Conservation (phyloP, 2,329 filamentous ascomycete genomes). For the Biscogniauxia sp. region DNA sequence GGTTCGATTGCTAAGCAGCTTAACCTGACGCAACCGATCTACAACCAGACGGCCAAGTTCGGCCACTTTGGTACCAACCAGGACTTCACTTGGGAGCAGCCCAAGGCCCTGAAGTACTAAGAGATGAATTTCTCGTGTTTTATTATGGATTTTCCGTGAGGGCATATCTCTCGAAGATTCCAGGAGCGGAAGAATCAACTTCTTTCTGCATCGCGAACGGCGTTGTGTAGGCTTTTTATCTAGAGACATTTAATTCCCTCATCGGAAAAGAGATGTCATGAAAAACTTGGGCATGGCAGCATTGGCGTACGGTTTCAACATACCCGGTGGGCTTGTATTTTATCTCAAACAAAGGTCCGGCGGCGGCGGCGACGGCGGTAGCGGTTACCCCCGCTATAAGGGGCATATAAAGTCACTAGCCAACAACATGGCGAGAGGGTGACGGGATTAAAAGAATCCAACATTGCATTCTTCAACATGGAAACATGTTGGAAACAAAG, state of each 20-base stretch:
- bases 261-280: slow-evolving; percentile 34
- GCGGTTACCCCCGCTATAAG: neutral
- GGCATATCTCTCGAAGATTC: slow-evolving; percentile 25
- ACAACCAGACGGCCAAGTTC: slow-evolving; percentile 98
- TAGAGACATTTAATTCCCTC: slow-evolving; percentile 37
- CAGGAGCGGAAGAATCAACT: slow-evolving; percentile 38
- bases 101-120: slow-evolving; percentile 90
- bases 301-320: slow-evolving; percentile 41
- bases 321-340: slow-evolving; percentile 25
- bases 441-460: neutral
- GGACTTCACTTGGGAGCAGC: slow-evolving; percentile 97
- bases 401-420: neutral
- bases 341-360: neutral
- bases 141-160: slow-evolving; percentile 28
- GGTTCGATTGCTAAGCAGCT: slow-evolving; percentile 99
- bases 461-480: neutral
- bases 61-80: slow-evolving; percentile 98
- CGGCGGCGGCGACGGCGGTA: too few relatives aligned
- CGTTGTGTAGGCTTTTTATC: slow-evolving; percentile 32
- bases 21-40: slow-evolving; percentile 92
- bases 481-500: neutral
- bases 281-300: slow-evolving; percentile 34
- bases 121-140: slow-evolving; percentile 19
- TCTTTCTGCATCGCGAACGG: slow-evolving; percentile 39
- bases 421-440: neutral